A percentile compares a stretch with the other conserved stretches of the same genome.
Conservation (phyloP, 1,284 basidiomycete species). For the Cryptococcus maquisensis region DNA sequence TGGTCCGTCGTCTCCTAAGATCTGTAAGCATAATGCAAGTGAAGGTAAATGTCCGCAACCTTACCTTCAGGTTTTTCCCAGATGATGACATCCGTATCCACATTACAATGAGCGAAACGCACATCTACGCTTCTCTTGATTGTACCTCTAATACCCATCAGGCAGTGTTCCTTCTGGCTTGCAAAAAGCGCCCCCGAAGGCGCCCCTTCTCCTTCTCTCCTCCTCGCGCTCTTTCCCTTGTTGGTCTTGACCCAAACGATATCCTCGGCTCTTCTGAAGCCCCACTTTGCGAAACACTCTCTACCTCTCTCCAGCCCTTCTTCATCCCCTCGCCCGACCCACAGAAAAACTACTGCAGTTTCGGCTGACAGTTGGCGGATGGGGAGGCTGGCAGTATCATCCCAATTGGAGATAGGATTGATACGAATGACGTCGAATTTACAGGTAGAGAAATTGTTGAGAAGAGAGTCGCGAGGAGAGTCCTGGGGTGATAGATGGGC, state of each 20-base stretch:
- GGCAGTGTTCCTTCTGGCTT: constrained; percentile 88
- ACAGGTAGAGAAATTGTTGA: constrained; percentile 14
- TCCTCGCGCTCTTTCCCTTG: constrained; percentile 40
- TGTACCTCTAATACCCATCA: constrained; percentile 98
- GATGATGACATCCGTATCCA: constrained; percentile 94
- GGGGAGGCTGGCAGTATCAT: constrained; percentile 72
- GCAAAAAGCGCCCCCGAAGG: constrained; percentile 57
- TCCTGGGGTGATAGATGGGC: constrained; percentile 17
- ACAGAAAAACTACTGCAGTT: constrained; percentile 89
- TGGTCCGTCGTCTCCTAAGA: constrained; percentile 42
- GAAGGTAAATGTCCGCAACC: neutral
- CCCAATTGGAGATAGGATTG: constrained; percentile 86
- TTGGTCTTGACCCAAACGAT: constrained; percentile 97
- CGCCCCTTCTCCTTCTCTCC: neutral
- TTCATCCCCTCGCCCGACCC: constrained; percentile 88
- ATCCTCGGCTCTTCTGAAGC: constrained; percentile 92
- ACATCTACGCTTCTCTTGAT: constrained; percentile 89
- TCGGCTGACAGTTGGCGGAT: constrained; percentile 81
- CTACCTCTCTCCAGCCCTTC: constrained; percentile 89
- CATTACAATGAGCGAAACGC: constrained; percentile 97
- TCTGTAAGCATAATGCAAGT: neutral
- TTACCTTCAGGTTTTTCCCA: constrained; percentile 56
- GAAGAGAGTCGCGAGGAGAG: neutral
- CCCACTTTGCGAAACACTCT: constrained; percentile 89
- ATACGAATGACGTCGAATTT: constrained; percentile 91